Evolutionary conservation across 1,284 basidiomycete species (phyloP).

Genomic region (Amylostereum areolatum): DNA sequence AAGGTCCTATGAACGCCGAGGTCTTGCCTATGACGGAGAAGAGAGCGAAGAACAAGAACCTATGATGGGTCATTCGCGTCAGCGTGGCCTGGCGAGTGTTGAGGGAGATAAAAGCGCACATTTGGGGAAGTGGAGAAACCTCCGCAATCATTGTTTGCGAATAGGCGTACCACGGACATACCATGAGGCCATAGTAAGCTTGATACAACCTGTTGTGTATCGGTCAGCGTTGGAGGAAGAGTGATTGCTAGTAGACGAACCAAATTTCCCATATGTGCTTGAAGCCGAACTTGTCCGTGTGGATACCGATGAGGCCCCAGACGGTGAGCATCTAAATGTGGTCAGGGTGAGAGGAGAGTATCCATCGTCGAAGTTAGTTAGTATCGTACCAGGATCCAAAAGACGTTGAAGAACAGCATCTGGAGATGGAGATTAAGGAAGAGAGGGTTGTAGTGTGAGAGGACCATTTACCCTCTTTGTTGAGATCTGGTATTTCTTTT

Average conservation of each 20-base stretch:
- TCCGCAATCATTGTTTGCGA: slow-evolving; percentile 84
- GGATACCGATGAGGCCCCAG: slow-evolving; percentile 77
- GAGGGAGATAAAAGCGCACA: slow-evolving; percentile 31
- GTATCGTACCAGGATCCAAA: slow-evolving; percentile 59
- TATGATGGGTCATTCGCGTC: slow-evolving; percentile 17
- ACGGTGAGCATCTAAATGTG: slow-evolving; percentile 49
- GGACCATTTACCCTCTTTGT: slow-evolving; percentile 56
- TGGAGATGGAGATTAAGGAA: slow-evolving; percentile 18
- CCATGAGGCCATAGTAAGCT: slow-evolving; percentile 70
- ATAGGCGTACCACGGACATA: slow-evolving; percentile 83
- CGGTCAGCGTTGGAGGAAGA: background rate
- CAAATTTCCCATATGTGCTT: slow-evolving; percentile 81
- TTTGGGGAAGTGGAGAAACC: slow-evolving; percentile 69
- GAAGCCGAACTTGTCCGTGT: slow-evolving; percentile 71
- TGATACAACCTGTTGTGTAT: slow-evolving; percentile 50
- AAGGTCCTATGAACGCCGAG: slow-evolving; percentile 77
- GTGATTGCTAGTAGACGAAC: slow-evolving; percentile 26
- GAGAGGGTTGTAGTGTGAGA: background rate
- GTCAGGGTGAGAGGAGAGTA: no score
- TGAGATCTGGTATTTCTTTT: slow-evolving; percentile 63
- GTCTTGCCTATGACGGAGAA: slow-evolving; percentile 75
- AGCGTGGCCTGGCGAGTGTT: slow-evolving; percentile 1
- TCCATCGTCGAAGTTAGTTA: background rate
- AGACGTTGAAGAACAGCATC: slow-evolving; percentile 69
- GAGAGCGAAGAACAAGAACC: slow-evolving; percentile 75